Percentiles rank a stretch among this genome's conserved stretches.
Evolutionary conservation across 257 asterid species (phyloP).

Genomic region (Avicennia marina): DNA sequence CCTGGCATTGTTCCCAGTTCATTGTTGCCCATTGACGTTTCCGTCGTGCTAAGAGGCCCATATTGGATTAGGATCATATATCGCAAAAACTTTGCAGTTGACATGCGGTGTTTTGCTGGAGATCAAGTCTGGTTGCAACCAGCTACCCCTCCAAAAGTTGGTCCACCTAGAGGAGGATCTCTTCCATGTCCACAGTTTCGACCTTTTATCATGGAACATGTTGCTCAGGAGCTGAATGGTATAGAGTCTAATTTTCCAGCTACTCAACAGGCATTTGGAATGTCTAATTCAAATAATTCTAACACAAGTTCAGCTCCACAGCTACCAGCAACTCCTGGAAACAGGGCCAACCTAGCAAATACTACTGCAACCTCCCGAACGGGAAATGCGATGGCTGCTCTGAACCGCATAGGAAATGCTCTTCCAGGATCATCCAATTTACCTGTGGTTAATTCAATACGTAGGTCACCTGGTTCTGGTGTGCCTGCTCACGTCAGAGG

Average conservation of each 20-base stretch:
- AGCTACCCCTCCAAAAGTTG: conserved; percentile 98
- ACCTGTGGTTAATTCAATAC: conserved; percentile 45
- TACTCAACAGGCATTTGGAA: conserved; percentile 72
- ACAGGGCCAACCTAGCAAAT: conserved; percentile 53
- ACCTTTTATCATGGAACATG: conserved; percentile 98
- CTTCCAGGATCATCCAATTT: conserved; percentile 61
- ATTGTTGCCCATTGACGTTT: conserved; percentile 93
- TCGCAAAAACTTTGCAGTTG: conserved; percentile 94
- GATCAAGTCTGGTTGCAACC: conserved; percentile 99
- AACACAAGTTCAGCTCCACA: conserved; percentile 54
- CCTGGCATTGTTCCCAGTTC: conserved; percentile 99
- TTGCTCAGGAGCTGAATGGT: conserved; percentile 97
- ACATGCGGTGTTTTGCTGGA: conserved; percentile 99
- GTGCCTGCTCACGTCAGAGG: conserved; percentile 97
- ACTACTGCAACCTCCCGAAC: conserved; percentile 56
- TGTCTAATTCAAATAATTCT: conserved; percentile 50
- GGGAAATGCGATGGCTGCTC: conserved; percentile 58
- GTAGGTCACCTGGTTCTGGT: conserved; percentile 80
- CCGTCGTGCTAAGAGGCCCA: conserved; percentile 98
- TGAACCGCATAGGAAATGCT: conserved; percentile 69
- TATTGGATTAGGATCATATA: conserved; percentile 96
- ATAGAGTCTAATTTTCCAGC: conserved; percentile 82
- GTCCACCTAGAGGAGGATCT: conserved; percentile 89
- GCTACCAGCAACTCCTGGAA: conserved; percentile 54
- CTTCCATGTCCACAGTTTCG: conserved; percentile 99